phyloP scores from a whole-genome alignment of 768 basidiomycete species.

The Termitomyces sp. region DNA sequence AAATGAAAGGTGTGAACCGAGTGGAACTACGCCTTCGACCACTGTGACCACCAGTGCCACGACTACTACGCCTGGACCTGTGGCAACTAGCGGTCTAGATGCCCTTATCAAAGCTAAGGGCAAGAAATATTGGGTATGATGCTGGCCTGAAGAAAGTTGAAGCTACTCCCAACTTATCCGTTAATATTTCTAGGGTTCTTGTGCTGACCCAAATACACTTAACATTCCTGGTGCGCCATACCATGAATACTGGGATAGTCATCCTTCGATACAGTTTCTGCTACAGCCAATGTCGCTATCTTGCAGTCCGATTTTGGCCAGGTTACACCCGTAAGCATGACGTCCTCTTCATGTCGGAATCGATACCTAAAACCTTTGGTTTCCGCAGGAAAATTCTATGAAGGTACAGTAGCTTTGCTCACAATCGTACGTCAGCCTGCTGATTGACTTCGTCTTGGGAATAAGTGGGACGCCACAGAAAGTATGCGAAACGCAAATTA shows the following conservation, averaged over 20 bases:
- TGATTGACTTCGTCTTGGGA: not conserved
- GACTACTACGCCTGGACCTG: not conserved
- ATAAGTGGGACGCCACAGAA: constrained; percentile 3
- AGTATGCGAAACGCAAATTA: not conserved
- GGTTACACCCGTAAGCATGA: not conserved
- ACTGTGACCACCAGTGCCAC: not conserved
- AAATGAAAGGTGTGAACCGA: not conserved
- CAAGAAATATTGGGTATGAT: constrained; percentile 1
- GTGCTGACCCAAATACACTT: not conserved
- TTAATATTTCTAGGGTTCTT: not conserved
- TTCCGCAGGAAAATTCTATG: not conserved
- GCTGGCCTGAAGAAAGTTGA: not conserved
- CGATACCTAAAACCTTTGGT: not conserved
- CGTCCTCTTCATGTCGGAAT: not conserved
- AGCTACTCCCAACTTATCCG: not conserved
- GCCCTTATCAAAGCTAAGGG: not conserved
- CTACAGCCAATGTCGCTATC: not conserved
- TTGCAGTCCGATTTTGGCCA: not conserved
- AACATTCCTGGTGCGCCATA: constrained; percentile 1
- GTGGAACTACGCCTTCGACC: not conserved
- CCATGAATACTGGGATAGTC: not conserved
- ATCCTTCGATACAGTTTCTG: not conserved
- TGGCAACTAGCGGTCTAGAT: not conserved
- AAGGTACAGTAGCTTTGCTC: not conserved
- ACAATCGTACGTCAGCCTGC: too few species aligned